phyloP scores from a whole-genome alignment of 208 protist species.

The Leishmania major region DNA sequence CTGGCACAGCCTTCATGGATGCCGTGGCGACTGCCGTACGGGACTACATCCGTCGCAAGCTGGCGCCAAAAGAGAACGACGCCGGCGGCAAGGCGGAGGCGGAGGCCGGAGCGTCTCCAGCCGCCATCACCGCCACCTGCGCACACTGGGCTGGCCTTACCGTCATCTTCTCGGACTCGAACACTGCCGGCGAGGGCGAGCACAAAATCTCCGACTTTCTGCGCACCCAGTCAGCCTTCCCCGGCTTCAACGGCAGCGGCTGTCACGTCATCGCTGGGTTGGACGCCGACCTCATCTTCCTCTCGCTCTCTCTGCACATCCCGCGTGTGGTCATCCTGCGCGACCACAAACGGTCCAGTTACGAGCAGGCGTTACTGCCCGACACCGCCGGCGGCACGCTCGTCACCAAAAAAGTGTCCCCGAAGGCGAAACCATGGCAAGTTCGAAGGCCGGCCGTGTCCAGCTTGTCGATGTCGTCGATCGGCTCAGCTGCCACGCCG shows the following conservation, averaged over 20 bases:
- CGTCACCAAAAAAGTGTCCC: not conserved
- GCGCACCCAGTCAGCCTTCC: conserved; percentile 74
- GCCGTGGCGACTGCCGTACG: conserved; percentile 74
- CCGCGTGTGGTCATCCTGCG: conserved; percentile 93
- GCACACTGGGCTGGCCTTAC: conserved; percentile 82
- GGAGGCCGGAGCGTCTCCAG: conserved; percentile 7
- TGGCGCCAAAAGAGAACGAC: conserved; percentile 13
- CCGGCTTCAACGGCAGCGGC: conserved; percentile 67
- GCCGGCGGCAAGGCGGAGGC: not conserved
- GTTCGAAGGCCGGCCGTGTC: not conserved
- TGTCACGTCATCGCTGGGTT: conserved; percentile 98
- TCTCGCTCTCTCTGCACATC: conserved; percentile 95
- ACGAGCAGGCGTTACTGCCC: conserved; percentile 27
- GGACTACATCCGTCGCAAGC: conserved; percentile 82
- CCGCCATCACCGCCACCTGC: not conserved
- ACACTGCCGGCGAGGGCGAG: conserved; percentile 97
- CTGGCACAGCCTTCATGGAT: conserved; percentile 99
- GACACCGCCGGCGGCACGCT: conserved; percentile 17
- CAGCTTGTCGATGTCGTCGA: conserved; percentile 10
- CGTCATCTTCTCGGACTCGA: conserved; percentile 94
- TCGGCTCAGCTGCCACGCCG: conserved; percentile 2
- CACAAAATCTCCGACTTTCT: conserved; percentile 94
- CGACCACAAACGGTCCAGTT: conserved; percentile 55
- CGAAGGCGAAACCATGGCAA: not conserved
- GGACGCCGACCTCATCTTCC: conserved; percentile 99